phyloP scores from a whole-genome alignment of 345 rosid genomes.

The Microthlaspi erraticum region DNA sequence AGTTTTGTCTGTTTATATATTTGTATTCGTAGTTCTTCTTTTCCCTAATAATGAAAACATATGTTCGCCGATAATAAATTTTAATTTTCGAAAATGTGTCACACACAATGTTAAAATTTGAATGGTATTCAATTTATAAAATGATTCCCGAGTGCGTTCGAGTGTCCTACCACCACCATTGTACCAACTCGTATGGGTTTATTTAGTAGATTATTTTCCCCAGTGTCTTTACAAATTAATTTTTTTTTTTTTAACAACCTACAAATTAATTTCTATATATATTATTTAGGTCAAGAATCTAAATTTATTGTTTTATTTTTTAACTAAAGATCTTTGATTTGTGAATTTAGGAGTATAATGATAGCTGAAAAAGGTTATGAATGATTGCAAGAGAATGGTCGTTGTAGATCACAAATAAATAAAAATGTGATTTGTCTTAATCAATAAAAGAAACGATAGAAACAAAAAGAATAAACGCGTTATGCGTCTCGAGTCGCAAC shows the following conservation, averaged over 20 bases:
- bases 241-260: no score
- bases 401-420: neutral
- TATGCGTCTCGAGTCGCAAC: neutral
- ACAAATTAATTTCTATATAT: no score
- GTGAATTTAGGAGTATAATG: neutral
- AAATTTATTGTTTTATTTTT: neutral
- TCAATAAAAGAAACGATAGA: neutral
- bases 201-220: neutral
- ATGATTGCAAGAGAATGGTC: constrained; percentile 11
- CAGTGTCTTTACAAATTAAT: neutral
- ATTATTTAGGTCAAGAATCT: constrained; percentile 6
- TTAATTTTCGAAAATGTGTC: neutral
- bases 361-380: constrained; percentile 5
- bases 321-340: neutral
- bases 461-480: constrained; percentile 2
- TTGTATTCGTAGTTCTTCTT: neutral
- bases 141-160: constrained; percentile 33
- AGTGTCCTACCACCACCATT: constrained; percentile 32
- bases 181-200: constrained; percentile 31
- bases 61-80: constrained; percentile 2
- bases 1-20: constrained; percentile 37
- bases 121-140: constrained; percentile 17
- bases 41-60: constrained; percentile 3
- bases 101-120: constrained; percentile 7
- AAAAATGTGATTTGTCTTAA: neutral